Base-by-base conservation (phyloP, 768 basidiomycete species). In the Xerocomus brunneocitrinus region DNA sequence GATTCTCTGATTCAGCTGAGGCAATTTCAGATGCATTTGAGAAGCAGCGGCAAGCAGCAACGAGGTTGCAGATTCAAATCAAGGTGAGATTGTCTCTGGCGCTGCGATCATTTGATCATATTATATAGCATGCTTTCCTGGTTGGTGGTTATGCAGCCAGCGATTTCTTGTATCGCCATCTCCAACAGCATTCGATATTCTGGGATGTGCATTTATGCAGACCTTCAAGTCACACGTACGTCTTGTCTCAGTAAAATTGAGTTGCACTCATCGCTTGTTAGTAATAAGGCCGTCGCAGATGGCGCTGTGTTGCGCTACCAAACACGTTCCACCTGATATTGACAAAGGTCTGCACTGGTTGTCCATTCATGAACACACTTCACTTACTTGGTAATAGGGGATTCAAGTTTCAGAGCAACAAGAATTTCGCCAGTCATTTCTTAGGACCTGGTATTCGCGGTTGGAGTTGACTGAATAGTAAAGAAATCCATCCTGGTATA, bases 71-170 rank as follows among this genome's bases (percentile, higher is more conserved):
- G 5, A 66, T 77, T 5, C 36, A 54, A 58, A 34, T 75, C 68
- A 59, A 52, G 65, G 59, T 52, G 16, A 30, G 19, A 5, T 35
- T 30, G 22, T 3, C 1, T 4, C 34, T 28, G 39, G 35, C 27
- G 27, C 22, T 31, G 9, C 27, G 43, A 1, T 49, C 8, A 4
- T 24, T 25, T 13, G 10, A 5, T 6, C 22, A 1, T 31, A 31
- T 1, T 34, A 28, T 25, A 5, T 32, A 71, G 71, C 54, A 69
- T 14, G 70, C 75, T 19, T 74, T 79, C 36, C 71, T 84, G 2
- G 79, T 81, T 2, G 79, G 80, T 1, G 79, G 79, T 0, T 81
- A 79, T 54, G 74, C 76, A 0, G 74, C 77, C 12, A 80, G 72
- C 47, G 74, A 75, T 25, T 80, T 71, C 65, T 59, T 82, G 16